A percentile compares a stretch with the other conserved stretches of the same genome.
Evolutionary conservation across 2,329 filamentous ascomycete genomes (phyloP).

Genomic region (Stachybotrys echinatus): DNA sequence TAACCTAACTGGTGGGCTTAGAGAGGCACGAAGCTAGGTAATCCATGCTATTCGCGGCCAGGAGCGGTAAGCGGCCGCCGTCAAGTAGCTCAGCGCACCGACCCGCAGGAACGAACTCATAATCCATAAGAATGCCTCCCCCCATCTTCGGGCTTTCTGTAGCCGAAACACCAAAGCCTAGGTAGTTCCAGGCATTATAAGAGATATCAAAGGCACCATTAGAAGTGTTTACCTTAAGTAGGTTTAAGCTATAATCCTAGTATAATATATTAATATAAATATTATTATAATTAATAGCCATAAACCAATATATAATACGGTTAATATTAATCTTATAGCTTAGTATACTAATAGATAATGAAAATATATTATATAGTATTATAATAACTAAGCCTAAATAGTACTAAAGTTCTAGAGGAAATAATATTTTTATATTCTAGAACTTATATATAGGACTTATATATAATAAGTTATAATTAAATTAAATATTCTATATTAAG

Average conservation of each 20-base stretch:
- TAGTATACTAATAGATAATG: too few relatives aligned
- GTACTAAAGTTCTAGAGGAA: constrained; percentile 15
- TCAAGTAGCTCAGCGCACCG: constrained; percentile 43
- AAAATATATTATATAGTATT: too few relatives aligned
- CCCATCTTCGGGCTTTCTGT: constrained; percentile 35
- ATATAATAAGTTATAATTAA: too few relatives aligned
- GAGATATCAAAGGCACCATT: constrained; percentile 49
- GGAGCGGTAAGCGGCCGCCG: constrained; percentile 42
- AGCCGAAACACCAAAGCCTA: constrained; percentile 41
- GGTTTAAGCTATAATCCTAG: too few relatives aligned
- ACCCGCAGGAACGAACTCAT: constrained; percentile 36
- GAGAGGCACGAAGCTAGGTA: constrained; percentile 38
- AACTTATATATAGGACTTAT: too few relatives aligned
- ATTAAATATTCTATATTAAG: too few relatives aligned
- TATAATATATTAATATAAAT: too few relatives aligned
- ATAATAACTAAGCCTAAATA: too few relatives aligned
- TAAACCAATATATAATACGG: too few relatives aligned
- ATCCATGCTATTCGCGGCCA: constrained; percentile 50
- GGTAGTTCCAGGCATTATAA: constrained; percentile 55
- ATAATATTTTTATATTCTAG: too few relatives aligned
- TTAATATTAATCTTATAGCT: too few relatives aligned
- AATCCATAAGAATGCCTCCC: constrained; percentile 43
- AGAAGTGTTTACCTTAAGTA: constrained; percentile 33
- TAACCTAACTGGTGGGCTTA: constrained; percentile 38
- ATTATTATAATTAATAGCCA: too few relatives aligned